Conservation (phyloP, 192 early-diverging fungal genomes). For the Ambispora gerdemannii region DNA sequence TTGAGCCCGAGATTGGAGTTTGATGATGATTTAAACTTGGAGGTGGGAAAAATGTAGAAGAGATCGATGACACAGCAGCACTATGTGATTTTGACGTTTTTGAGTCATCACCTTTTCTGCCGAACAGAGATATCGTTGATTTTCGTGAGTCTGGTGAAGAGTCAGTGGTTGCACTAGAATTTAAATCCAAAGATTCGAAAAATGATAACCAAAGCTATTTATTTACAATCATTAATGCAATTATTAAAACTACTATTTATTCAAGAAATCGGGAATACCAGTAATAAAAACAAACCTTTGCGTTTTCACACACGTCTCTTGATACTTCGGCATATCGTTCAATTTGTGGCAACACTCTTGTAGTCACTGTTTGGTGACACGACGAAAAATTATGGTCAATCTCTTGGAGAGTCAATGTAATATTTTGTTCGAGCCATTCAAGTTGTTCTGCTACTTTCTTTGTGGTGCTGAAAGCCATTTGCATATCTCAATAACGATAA, state of each 20-base stretch:
- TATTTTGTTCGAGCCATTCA: slow-evolving; percentile 54
- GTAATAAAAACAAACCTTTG: slow-evolving; percentile 32
- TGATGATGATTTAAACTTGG: not conserved
- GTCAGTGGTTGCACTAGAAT: slow-evolving; percentile 1
- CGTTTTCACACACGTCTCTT: slow-evolving; percentile 43
- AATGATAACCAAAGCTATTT: slow-evolving; percentile 26
- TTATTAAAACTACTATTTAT: not conserved
- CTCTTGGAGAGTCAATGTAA: slow-evolving; percentile 53
- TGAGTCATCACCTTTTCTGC: not conserved
- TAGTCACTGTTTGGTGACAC: slow-evolving; percentile 50
- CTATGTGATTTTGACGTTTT: not conserved
- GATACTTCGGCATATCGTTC: slow-evolving; percentile 47
- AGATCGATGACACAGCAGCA: not conserved
- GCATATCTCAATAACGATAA: too few relatives aligned
- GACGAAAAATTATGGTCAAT: slow-evolving; percentile 56
- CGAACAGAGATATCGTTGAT: not conserved
- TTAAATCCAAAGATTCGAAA: slow-evolving; percentile 27
- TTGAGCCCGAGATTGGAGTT: not conserved
- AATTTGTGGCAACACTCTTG: slow-evolving; percentile 50
- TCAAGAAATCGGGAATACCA: not conserved
- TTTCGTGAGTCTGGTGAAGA: slow-evolving; percentile 3
- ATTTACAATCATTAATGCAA: not conserved
- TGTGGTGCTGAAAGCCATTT: slow-evolving; percentile 10
- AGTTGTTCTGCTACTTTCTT: slow-evolving; percentile 26
- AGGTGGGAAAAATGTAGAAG: not conserved